A percentile compares a stretch with the other conserved stretches of the same genome.
Evolutionary conservation across 2,329 filamentous ascomycete species (phyloP).

Genomic region (Geosmithia putterillii): DNA sequence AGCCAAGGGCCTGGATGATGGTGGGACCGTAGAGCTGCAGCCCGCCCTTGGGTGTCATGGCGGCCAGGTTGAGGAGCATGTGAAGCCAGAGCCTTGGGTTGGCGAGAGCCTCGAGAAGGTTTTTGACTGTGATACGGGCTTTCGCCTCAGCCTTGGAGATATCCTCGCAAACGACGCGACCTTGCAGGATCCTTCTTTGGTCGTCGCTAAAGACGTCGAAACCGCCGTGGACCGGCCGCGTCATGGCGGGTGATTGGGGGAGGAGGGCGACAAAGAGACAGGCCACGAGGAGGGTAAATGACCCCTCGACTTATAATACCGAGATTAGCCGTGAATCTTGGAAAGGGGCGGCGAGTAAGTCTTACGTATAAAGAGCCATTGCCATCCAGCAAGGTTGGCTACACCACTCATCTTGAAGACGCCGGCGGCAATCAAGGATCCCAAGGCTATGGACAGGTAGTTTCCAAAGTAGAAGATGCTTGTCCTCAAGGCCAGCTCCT

Average conservation of each 20-base stretch:
- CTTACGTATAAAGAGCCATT: conserved; percentile 5
- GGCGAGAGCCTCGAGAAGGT: too few species aligned
- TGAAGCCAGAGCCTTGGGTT: conserved; percentile 6
- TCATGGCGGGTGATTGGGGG: not conserved
- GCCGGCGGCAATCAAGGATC: conserved; percentile 5
- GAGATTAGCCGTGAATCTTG: too few species aligned
- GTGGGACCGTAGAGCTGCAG: conserved; percentile 5
- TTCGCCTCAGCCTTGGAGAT: not conserved
- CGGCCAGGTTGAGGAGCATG: conserved; percentile 4
- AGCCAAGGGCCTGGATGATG: conserved; percentile 7
- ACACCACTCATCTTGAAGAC: conserved; percentile 3
- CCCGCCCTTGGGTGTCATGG: conserved; percentile 6
- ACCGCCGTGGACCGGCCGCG: conserved; percentile 1
- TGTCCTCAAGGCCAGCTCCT: conserved; percentile 31
- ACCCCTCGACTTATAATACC: too few species aligned
- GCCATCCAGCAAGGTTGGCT: not conserved
- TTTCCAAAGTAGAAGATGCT: conserved; percentile 25
- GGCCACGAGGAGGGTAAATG: conserved; percentile 4
- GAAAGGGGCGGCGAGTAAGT: too few species aligned
- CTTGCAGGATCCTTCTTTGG: conserved; percentile 3
- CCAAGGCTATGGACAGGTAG: conserved; percentile 3
- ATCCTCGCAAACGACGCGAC: not conserved
- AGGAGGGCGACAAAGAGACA: conserved; percentile 2
- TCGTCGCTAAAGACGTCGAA: conserved; percentile 4
- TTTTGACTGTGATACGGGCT: conserved; percentile 3